Conservation (phyloP, 805 yeast genomes). For the Suhomyces sp. region DNA sequence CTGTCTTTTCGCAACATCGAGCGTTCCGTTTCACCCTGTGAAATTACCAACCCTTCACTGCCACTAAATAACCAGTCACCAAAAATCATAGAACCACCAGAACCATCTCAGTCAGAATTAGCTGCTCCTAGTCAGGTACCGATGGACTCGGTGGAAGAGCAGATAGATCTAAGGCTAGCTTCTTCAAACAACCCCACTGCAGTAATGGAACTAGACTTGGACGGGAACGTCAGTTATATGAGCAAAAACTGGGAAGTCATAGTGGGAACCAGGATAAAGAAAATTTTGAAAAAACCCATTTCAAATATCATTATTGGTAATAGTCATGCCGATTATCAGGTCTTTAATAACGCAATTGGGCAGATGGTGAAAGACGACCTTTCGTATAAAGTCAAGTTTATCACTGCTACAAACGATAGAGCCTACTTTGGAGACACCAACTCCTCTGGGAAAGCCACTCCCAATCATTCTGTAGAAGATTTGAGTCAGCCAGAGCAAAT, state of each 20-base stretch:
- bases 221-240: constrained; percentile 72
- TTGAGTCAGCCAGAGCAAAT: constrained; percentile 3
- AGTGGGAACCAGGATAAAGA: constrained; percentile 61
- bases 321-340: constrained; percentile 55
- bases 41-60: constrained; percentile 14
- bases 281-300: constrained; percentile 56
- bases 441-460: constrained; percentile 22
- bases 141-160: constrained; percentile 31
- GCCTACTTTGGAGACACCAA: neutral
- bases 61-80: neutral
- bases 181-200: constrained; percentile 70
- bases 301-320: constrained; percentile 63
- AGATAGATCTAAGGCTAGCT: constrained; percentile 57
- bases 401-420: constrained; percentile 44
- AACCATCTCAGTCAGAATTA: neutral
- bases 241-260: constrained; percentile 76
- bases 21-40: constrained; percentile 35
- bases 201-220: constrained; percentile 80
- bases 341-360: constrained; percentile 66
- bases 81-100: neutral
- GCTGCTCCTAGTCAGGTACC: neutral
- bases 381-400: constrained; percentile 73
- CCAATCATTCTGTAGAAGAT: constrained; percentile 21
- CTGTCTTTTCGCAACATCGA: constrained; percentile 16
- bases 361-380: constrained; percentile 71